Percentiles rank a stretch among this genome's conserved stretches.
Evolutionary conservation across 495 filamentous ascomycete species (phyloP).

Genomic region (Schizothecium vesticola): DNA sequence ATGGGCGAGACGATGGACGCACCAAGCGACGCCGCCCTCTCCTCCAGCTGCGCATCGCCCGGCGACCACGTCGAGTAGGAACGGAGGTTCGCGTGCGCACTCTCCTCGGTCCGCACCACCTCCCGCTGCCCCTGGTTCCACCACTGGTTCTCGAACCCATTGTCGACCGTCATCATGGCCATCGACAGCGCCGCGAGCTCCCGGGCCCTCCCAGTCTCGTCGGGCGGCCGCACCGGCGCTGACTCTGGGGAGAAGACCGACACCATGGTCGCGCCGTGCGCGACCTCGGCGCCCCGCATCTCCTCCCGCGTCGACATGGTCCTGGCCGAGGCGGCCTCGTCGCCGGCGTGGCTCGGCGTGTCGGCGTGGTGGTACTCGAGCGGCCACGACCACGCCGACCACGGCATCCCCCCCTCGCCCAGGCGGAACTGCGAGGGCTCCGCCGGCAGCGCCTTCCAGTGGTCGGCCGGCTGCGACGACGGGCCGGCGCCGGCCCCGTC

Average conservation of each 20-base stretch:
- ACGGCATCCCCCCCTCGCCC: constrained; percentile 41
- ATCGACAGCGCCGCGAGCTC: constrained; percentile 46
- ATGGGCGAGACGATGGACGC: constrained; percentile 8
- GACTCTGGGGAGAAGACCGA: constrained; percentile 27
- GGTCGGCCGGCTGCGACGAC: constrained; percentile 8
- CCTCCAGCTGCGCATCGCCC: neutral
- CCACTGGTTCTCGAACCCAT: constrained; percentile 49
- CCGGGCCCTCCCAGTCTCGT: constrained; percentile 22
- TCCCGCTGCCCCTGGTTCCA: constrained; percentile 41
- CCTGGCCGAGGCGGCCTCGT: constrained; percentile 18
- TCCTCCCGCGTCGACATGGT: constrained; percentile 4
- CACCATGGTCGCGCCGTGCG: constrained; percentile 21
- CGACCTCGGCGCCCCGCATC: constrained; percentile 5
- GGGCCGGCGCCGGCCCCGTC: neutral
- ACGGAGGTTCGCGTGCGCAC: neutral
- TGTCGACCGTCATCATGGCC: constrained; percentile 54
- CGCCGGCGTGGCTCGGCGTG: neutral
- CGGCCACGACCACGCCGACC: constrained; percentile 38
- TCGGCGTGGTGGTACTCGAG: constrained; percentile 21
- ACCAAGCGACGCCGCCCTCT: neutral
- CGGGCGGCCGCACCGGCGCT: constrained; percentile 17
- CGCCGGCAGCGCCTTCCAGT: constrained; percentile 37
- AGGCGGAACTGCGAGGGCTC: constrained; percentile 38
- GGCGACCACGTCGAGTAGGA: neutral
- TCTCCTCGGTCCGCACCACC: neutral